phyloP scores from a whole-genome alignment of 768 basidiomycete genomes.

The Cystofilobasidium macerans region DNA sequence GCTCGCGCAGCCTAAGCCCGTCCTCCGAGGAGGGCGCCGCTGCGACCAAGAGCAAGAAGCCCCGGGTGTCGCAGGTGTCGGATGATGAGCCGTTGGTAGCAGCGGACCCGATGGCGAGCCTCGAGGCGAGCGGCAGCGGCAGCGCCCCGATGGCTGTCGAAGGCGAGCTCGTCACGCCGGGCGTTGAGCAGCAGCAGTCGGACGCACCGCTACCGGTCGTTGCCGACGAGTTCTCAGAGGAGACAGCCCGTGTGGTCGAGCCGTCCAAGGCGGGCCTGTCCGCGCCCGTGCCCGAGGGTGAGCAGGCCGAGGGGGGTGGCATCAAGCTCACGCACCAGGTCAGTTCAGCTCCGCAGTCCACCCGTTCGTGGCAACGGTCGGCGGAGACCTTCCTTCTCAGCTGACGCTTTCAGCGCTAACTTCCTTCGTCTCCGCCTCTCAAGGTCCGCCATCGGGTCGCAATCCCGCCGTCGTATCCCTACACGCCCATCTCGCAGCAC shows the following conservation, averaged over 20 bases:
- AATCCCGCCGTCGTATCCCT: conserved; percentile 81
- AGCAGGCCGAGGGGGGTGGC: conserved; percentile 29
- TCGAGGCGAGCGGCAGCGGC: not conserved
- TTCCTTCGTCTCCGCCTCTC: not conserved
- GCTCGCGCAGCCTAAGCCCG: conserved; percentile 11
- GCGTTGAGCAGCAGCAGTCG: not conserved
- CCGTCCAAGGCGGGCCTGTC: conserved; percentile 66
- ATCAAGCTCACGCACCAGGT: conserved; percentile 76
- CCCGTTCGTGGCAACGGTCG: no score
- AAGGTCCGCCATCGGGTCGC: conserved; percentile 94
- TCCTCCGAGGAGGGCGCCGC: conserved; percentile 6
- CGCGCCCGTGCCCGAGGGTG: not conserved
- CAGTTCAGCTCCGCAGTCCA: conserved; percentile 28
- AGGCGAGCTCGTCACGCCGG: not conserved
- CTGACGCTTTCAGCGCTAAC: no score
- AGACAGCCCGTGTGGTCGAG: conserved; percentile 78
- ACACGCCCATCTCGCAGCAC: conserved; percentile 79
- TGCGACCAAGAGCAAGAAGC: conserved; percentile 11
- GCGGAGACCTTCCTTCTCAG: no score
- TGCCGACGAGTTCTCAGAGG: conserved; percentile 88
- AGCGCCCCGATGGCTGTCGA: not conserved
- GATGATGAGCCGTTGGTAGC: not conserved
- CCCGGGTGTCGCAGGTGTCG: conserved; percentile 27
- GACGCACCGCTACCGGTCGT: conserved; percentile 54
- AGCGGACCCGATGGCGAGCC: conserved; percentile 13